These are phyloP conservation scores for Aspergillus tanneri DNA, from an alignment of 2,329 filamentous ascomycete genomes.

Conservation along the genomic window DNA sequence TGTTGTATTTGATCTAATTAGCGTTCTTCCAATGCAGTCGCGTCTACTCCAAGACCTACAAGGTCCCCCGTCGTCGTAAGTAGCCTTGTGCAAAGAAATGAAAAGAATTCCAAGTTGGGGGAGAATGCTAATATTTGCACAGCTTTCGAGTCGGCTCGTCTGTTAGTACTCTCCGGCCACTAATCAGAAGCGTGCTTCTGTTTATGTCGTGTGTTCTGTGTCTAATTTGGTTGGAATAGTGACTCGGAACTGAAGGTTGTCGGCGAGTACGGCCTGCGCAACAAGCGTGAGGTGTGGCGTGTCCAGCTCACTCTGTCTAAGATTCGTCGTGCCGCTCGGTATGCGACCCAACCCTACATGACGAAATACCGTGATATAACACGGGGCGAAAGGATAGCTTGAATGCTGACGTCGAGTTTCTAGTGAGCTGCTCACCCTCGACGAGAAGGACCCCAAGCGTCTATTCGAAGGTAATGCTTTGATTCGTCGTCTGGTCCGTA, in stretches of 20 bases:
- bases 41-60: conserved; percentile 99
- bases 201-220: conserved; percentile 81
- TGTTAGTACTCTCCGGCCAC: conserved; percentile 95
- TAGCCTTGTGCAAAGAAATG: conserved; percentile 27
- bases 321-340: conserved; percentile 99
- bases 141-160: conserved; percentile 98
- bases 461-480: conserved; percentile 99
- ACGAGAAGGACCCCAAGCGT: conserved; percentile 99
- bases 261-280: conserved; percentile 99
- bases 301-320: conserved; percentile 99
- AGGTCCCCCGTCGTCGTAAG: conserved; percentile 86
- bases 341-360: too few species aligned
- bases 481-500: conserved; percentile 99
- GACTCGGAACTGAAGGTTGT: conserved; percentile 99
- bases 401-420: conserved; percentile 11
- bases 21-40: conserved; percentile 42
- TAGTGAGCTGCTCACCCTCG: conserved; percentile 99
- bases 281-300: conserved; percentile 99
- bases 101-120: conserved; percentile 12
- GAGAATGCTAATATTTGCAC: conserved; percentile 39
- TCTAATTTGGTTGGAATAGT: conserved; percentile 72
- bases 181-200: conserved; percentile 97
- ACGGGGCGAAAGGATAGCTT: too few species aligned
- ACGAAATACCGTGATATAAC: too few species aligned
- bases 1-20: conserved; percentile 40